Evolutionary conservation across 371 early-diverging fungal species (phyloP), one percentile per base, ranked within the genome.

Genomic region (Smittium culicis): DNA sequence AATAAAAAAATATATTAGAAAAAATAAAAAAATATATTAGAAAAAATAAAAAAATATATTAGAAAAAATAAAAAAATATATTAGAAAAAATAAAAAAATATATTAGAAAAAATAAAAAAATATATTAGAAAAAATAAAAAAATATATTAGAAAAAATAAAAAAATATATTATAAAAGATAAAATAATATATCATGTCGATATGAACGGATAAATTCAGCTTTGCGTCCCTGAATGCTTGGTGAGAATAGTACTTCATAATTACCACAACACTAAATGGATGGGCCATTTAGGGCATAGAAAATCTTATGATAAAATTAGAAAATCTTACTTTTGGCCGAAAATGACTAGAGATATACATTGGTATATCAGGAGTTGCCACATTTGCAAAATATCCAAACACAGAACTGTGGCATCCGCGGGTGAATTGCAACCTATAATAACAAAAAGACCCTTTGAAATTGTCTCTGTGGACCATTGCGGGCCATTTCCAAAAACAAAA

Each of bases 381-480:
- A 27, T 25, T 3, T 57, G 57, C 27, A 8, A 57, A 25, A 8
- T 57, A 20, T 16, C 14, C 8, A 57, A 57, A 57, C 27, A 57
- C 27, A 16, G 16, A 5, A 57, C 14, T 20, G 3, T 27, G 25
- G 16, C 8, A 57, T 16, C 57, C 8, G n/a, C 45, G 20, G 45
- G 20, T 45, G 57, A 57, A n/a, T 25, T 57, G 57, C 57, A 57
- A 57, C 57, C 57, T 3, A 57, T 57, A 3, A 57, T 57, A 20
- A 25, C 25, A 27, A 16, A 8, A 57, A 27, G 25, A 20, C 57
- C 27, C 5, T 57, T 57, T 57, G 57, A 57, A 57, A 27, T 57
- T 8, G 57, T 57, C 3, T 57, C 57, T n/a, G 25, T 57, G 25
- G 57, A 57, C 27, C 27, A 20, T 57, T 8, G 16, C 8, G 57